Conservation (phyloP, 2,329 filamentous ascomycete genomes). For the Diaporthe caulivora region DNA sequence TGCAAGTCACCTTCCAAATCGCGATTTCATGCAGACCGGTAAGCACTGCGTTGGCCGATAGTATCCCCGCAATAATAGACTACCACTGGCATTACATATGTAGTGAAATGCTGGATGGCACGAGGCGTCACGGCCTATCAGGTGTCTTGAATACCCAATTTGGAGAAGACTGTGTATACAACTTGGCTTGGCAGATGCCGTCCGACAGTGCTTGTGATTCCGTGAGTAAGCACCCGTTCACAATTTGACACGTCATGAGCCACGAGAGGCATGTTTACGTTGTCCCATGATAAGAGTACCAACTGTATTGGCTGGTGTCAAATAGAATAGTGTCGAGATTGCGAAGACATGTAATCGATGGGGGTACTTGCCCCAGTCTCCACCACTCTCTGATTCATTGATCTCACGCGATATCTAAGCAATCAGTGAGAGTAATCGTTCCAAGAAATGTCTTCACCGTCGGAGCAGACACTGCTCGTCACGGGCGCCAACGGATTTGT, state of each 20-base stretch:
- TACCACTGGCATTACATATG: background rate
- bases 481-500: constrained; percentile 27
- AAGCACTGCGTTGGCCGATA: background rate
- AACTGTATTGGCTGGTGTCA: background rate
- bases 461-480: constrained; percentile 29
- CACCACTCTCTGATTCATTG: background rate
- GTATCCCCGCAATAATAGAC: background rate
- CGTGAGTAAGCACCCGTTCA: constrained; percentile 16
- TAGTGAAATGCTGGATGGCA: background rate
- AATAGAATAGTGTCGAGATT: background rate
- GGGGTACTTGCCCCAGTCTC: background rate
- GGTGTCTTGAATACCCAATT: background rate
- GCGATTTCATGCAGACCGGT: background rate
- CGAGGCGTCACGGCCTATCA: background rate
- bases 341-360: background rate
- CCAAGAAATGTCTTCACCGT: background rate
- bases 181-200: constrained; percentile 6
- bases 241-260: background rate
- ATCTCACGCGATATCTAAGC: background rate
- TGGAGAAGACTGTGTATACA: background rate
- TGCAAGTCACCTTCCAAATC: background rate
- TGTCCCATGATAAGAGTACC: background rate
- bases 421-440: background rate
- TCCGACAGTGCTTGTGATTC: background rate
- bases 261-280: background rate